Percentiles rank a stretch among this genome's conserved stretches.
These are phyloP conservation scores for Pseudogymnoascus sp. DNA, from an alignment of 2,329 filamentous ascomycete species.

Conservation along the genomic window DNA sequence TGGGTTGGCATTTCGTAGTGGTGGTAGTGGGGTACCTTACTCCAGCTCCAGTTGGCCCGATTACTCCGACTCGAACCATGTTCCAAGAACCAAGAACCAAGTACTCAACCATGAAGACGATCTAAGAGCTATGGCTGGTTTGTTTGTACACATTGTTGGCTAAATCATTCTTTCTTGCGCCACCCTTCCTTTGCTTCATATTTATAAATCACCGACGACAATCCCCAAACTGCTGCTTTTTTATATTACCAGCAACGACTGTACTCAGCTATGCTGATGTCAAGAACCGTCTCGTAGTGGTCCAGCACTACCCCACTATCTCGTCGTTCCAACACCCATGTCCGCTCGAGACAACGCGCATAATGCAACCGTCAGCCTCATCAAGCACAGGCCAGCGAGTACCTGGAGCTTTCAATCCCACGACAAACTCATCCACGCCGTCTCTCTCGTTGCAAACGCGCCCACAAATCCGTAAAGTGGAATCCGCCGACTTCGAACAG, in stretches of 20 bases:
- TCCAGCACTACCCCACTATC: conserved; percentile 5
- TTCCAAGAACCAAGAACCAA: neutral
- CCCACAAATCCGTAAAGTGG: conserved; percentile 11
- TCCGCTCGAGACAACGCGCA: conserved; percentile 3
- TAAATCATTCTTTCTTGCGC: neutral
- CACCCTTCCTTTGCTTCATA: neutral
- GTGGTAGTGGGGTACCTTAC: neutral
- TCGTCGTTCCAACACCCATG: conserved; percentile 2
- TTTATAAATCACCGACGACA: neutral
- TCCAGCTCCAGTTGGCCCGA: neutral
- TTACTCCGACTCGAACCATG: neutral
- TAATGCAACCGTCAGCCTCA: conserved; percentile 10
- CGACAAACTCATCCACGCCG: neutral
- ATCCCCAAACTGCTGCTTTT: neutral
- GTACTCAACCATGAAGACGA: neutral
- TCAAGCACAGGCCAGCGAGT: conserved; percentile 11
- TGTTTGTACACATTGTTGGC: neutral
- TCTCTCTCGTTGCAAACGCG: neutral
- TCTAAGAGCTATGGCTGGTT: neutral
- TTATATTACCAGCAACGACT: neutral
- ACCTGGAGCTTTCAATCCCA: conserved; percentile 13
- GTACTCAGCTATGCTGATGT: neutral
- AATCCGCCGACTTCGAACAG: conserved; percentile 9
- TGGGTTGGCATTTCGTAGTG: neutral
- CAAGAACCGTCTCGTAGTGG: neutral